Evolutionary conservation across 2,329 filamentous ascomycete genomes (phyloP).

Genomic region (Ophiosphaerella narmari): DNA sequence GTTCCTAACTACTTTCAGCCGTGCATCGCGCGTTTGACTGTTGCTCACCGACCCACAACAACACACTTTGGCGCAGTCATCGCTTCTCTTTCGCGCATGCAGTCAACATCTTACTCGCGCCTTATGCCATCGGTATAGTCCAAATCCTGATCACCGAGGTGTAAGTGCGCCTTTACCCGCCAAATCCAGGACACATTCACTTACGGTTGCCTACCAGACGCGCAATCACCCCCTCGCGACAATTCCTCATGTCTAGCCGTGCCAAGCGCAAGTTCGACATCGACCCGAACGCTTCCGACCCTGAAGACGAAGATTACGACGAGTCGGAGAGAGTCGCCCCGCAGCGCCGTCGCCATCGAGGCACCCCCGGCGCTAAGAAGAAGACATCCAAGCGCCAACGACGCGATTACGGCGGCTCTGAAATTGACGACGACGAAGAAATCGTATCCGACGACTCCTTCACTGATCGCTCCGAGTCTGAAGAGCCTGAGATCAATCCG

Average conservation of each 20-base stretch:
- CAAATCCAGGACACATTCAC: constrained; percentile 15
- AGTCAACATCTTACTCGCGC: constrained; percentile 19
- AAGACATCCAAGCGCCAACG: constrained; percentile 40
- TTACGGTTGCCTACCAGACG: constrained; percentile 23
- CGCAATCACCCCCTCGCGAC: constrained; percentile 28
- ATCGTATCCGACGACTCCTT: constrained; percentile 53
- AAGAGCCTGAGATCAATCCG: constrained; percentile 60
- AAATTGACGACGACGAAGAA: constrained; percentile 54
- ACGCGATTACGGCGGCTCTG: constrained; percentile 40
- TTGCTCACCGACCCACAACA: constrained; percentile 24
- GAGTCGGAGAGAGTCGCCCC: constrained; percentile 33
- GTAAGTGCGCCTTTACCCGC: constrained; percentile 25
- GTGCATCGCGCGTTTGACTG: constrained; percentile 22
- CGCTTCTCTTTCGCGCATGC: constrained; percentile 25
- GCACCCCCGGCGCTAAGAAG: constrained; percentile 34
- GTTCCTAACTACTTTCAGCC: constrained; percentile 4
- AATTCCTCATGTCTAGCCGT: constrained; percentile 42
- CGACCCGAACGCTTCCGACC: constrained; percentile 47
- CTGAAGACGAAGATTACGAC: constrained; percentile 47
- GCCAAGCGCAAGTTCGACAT: constrained; percentile 48
- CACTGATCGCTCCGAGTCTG: constrained; percentile 45
- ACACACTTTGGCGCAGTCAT: constrained; percentile 13
- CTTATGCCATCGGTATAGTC: constrained; percentile 28
- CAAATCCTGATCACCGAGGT: constrained; percentile 23
- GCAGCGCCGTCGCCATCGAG: constrained; percentile 35